Evolutionary conservation across 805 yeast genomes (phyloP).

Genomic region (Yarrowia deformans): DNA sequence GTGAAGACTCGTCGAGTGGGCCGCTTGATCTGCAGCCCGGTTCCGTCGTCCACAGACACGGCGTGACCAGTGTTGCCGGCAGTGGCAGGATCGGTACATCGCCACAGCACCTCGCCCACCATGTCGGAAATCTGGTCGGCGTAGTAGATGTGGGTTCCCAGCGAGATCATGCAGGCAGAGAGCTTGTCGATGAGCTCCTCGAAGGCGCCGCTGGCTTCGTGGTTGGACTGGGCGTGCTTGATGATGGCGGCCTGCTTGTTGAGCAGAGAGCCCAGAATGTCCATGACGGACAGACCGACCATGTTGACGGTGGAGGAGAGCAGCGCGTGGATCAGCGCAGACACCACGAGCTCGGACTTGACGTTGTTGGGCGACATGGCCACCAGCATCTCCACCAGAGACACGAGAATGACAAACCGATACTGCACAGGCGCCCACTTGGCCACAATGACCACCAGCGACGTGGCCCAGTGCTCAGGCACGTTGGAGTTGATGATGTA

Average conservation of each 20-base stretch:
- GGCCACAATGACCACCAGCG: slow-evolving; percentile 68
- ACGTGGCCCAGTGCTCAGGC: slow-evolving; percentile 58
- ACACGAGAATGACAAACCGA: slow-evolving; percentile 67
- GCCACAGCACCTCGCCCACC: slow-evolving; percentile 64
- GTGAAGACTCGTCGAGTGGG: slow-evolving; percentile 38
- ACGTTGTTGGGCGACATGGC: slow-evolving; percentile 42
- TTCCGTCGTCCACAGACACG: slow-evolving; percentile 29
- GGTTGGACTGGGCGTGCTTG: slow-evolving; percentile 41
- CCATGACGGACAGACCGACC: slow-evolving; percentile 86
- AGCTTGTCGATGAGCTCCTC: slow-evolving; percentile 55
- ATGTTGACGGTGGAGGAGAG: slow-evolving; percentile 81
- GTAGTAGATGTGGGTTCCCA: slow-evolving; percentile 81
- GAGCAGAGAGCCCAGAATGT: slow-evolving; percentile 62
- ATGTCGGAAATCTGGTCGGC: slow-evolving; percentile 87
- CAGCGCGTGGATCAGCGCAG: slow-evolving; percentile 54
- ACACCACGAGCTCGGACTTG: slow-evolving; percentile 48
- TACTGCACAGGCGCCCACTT: slow-evolving; percentile 82
- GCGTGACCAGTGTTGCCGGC: slow-evolving; percentile 23
- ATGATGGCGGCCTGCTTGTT: slow-evolving; percentile 47
- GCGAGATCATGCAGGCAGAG: slow-evolving; percentile 66
- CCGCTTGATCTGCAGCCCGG: slow-evolving; percentile 39
- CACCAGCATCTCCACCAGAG: slow-evolving; percentile 52
- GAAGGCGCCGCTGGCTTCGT: slow-evolving; percentile 36
- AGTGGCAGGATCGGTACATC: slow-evolving; percentile 43
- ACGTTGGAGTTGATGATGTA: slow-evolving; percentile 52